Evolutionary conservation across 163 green algal species (phyloP), one percentile per base, ranked within the genome.

Genomic region (Chlorella variabilis): DNA sequence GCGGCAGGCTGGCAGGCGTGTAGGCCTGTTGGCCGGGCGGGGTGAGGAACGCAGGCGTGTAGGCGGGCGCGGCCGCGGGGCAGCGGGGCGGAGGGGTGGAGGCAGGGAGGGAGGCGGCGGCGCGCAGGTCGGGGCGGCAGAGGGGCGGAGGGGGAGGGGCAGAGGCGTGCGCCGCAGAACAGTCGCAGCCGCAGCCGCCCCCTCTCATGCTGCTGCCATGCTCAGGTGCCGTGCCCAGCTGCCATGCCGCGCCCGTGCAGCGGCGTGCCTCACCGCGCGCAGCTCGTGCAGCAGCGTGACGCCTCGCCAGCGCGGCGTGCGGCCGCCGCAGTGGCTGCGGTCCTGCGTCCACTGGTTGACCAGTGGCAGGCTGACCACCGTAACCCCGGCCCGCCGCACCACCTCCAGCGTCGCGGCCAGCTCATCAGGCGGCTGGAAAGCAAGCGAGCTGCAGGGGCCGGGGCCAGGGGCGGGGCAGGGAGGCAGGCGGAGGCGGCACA

Each of bases 341-440:
- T 93, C 86, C 79, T 83, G 77, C 2, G 90, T 92, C 92, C 92
- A 96, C 77, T 94, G 78, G 75, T 96, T 96, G 73, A 96, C 91
- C n/a, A 94, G 66, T 2, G 92, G 92, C n/a, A 96, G 80, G 5
- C 85, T 93, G 4, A 96, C 91, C 0, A 96, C 82, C 2, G 89
- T 92, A 38, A 96, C 82, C 38, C 86, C 80, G 9, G 90, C 92
- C 41, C 83, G 42, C 0, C 45, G 41, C 4, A 61, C 84, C 33
- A 65, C 29, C 33, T 34, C 27, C 59, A 93, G 75, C 2, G 87
- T 94, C 34, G 59, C 45, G 0, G 77, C 62, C 36, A 94, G 80
- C 25, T 93, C 85, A 9, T 85, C 67, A 1, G 66, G 56, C 1
- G 85, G 74, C 67, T 94, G 91, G 25, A 68, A 86, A 2, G 87